Conservation (phyloP, 2,329 filamentous ascomycete genomes). For the Ophiobolus disseminans region DNA sequence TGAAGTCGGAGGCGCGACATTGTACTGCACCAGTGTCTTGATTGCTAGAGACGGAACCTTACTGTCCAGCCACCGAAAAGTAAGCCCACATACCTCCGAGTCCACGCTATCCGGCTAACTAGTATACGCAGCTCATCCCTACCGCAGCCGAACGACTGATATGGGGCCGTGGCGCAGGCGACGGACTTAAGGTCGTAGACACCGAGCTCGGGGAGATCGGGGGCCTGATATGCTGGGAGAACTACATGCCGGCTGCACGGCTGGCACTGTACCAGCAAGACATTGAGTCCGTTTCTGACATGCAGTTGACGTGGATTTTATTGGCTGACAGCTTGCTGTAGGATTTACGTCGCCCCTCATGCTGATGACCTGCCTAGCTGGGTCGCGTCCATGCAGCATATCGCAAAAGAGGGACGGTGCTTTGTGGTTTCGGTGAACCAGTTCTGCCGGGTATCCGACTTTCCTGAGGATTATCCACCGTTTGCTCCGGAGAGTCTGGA, state of each 20-base stretch:
- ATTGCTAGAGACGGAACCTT: constrained; percentile 48
- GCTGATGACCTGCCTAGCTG: constrained; percentile 41
- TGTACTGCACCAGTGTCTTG: constrained; percentile 52
- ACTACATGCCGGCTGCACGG: constrained; percentile 55
- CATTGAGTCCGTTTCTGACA: constrained; percentile 44
- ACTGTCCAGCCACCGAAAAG: constrained; percentile 51
- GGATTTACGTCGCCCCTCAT: constrained; percentile 38
- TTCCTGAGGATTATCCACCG: constrained; percentile 53
- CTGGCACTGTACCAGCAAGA: constrained; percentile 54
- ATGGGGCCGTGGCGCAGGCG: constrained; percentile 52
- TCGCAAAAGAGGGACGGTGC: constrained; percentile 56
- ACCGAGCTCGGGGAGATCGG: constrained; percentile 53
- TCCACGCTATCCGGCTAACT: background rate
- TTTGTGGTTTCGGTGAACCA: constrained; percentile 55
- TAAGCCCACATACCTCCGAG: constrained; percentile 12
- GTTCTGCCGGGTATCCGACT: constrained; percentile 52
- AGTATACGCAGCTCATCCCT: constrained; percentile 44
- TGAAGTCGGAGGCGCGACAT: constrained; percentile 40
- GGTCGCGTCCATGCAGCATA: constrained; percentile 54
- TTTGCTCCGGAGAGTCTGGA: constrained; percentile 50
- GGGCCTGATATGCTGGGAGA: constrained; percentile 55
- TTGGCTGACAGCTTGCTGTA: constrained; percentile 4
- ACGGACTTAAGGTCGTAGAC: constrained; percentile 50
- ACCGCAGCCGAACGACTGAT: constrained; percentile 52
- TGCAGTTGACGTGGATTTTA: background rate